Conservation (phyloP, 1,284 basidiomycete genomes). For the Cutaneotrichosporon mucoides region DNA sequence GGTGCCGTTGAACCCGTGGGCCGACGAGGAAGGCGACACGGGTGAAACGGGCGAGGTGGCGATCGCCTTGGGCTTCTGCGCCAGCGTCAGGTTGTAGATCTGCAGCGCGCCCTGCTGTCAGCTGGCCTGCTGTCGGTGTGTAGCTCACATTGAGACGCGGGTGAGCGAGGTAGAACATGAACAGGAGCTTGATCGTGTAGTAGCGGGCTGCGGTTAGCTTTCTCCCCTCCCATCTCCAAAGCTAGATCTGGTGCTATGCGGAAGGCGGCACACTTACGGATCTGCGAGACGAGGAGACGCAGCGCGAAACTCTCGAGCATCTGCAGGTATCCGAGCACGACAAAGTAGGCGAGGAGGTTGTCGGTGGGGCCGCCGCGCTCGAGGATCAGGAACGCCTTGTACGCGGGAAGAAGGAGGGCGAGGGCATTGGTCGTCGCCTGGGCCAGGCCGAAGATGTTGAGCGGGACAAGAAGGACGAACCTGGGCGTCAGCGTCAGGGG, state of each 20-base stretch:
- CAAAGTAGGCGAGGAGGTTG: conserved; percentile 39
- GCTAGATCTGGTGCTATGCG: neutral
- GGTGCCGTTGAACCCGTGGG: too few species aligned
- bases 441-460: conserved; percentile 41
- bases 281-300: neutral
- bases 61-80: neutral
- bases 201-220: conserved; percentile 33
- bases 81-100: conserved; percentile 28
- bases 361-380: conserved; percentile 25
- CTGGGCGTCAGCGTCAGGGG: conserved; percentile 18
- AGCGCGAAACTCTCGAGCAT: conserved; percentile 33
- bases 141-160: conserved; percentile 21
- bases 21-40: too few species aligned
- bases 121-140: too few species aligned
- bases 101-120: conserved; percentile 19
- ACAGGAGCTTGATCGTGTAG: conserved; percentile 39
- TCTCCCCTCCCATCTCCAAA: neutral
- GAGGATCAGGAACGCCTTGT: conserved; percentile 30
- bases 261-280: conserved; percentile 8
- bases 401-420: conserved; percentile 29
- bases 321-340: conserved; percentile 40
- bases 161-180: conserved; percentile 42
- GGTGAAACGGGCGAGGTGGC: neutral
- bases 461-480: conserved; percentile 38
- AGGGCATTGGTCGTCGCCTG: conserved; percentile 35